Evolutionary conservation across 139 green algal species (phyloP), one percentile per base, ranked within the genome.

Genomic region (Mychonastes homosphaera): DNA sequence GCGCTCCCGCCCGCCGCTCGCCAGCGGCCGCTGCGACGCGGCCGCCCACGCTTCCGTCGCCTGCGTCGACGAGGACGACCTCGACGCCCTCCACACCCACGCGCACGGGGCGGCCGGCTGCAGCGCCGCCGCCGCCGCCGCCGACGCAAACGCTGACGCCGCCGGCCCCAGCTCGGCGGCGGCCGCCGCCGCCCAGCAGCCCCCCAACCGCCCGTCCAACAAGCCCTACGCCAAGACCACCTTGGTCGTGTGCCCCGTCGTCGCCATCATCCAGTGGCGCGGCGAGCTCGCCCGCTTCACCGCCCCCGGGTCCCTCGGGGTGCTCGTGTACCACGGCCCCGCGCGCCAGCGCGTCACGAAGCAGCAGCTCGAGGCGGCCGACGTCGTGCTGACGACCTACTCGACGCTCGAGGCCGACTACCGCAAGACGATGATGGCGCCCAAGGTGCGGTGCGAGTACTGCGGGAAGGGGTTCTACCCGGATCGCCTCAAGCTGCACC

Each of bases 261-360:
- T 95, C 24, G 91, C 91, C 3, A 65, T 95, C 41, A 87, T 95
- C 24, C 89, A 96, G 76, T 98, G 91, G 91, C 58, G 72, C 10
- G 48, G 81, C 28, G 91, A 97, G 79, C 95, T 97, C 35, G 81
- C 74, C 8, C 68, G 79, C 26, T 95, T 87, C 75, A 89, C 78
- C 0, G 59, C 65, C 0, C 84, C 87, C 12, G 76, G 74, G 5
- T 39, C 67, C 1, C 36, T 88, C 4, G 78, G 76, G 70, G 82
- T 96, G 52, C 57, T 86, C 32, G 54, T 90, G 21, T 95, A 95
- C 67, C 88, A 97, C 46, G 88, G 88, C 48, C 27, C 32, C 43
- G 73, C 73, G 53, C 64, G 71, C 40, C 48, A 50, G 26, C 34
- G 28, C 32, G 48, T 63, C 41, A 58, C 3, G 9, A 4, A 28